Evolutionary conservation across 1,139 yeast species (phyloP), one percentile per base, ranked within the genome.

Genomic region (Kluyveromyces marxianus): DNA sequence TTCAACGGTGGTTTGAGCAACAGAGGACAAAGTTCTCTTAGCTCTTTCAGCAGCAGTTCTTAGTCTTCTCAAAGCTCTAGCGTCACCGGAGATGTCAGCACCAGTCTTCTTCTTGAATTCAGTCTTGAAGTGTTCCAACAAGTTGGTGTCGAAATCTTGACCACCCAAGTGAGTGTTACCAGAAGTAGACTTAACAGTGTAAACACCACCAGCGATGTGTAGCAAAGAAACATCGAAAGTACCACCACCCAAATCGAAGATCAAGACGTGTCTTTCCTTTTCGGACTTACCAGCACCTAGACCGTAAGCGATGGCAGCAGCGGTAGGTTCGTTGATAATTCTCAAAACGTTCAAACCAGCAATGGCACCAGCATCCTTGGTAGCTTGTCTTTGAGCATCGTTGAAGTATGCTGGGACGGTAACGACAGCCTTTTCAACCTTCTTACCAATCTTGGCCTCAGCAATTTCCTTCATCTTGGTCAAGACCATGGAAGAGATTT

Each of bases 81-180:
- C 86, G 74, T 90, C 95, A 62, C 73, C 72, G 59, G 96, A 81
- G 70, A 90, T 81, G 71, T 90, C 97, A 73, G 77, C 76, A 78
- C 92, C 90, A 71, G 94, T 84, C 84, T 90, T 90, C 82, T 88
- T 86, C 81, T 88, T 83, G 92, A 90, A 90, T 70, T 90, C 97
- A 67, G 81, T 80, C 74, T 83, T 82, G 83, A 90, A 90, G 80
- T 80, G 88, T 72, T 86, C 92, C 70, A 90, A 85, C 69, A 90
- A 81, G 81, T 89, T 86, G 82, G 90, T 83, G 75, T 89, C 97
- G 76, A 90, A 90, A 79, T 90, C 97, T 80, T 90, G 96, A 84
- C 97, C 97, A 83, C 98, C 97, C 79, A 90, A 84, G 77, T 90
- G 98, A 67, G 98, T 92, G 78, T 92, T 97, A 88, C 98, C 98